A percentile compares a stretch with the other conserved stretches of the same genome.
Evolutionary conservation across 1,284 basidiomycete species (phyloP).

Genomic region (Apiotrichum gamsii): DNA sequence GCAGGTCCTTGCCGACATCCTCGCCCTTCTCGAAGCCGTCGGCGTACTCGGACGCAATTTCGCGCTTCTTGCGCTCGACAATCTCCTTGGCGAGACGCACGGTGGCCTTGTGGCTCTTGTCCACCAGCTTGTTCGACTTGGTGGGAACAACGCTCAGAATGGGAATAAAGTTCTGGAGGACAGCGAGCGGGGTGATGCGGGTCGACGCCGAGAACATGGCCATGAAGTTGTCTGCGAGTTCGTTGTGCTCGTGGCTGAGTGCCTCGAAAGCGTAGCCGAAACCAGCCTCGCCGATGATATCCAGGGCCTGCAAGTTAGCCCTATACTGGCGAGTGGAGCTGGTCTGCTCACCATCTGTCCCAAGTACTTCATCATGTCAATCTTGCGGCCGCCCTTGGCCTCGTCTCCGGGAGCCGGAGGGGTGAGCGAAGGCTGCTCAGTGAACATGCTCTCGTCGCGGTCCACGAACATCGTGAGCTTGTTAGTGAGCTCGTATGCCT

Average conservation of each 20-base stretch:
- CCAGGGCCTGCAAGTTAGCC: no score
- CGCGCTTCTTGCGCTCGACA: constrained; percentile 1
- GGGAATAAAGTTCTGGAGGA: constrained; percentile 60
- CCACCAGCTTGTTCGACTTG: constrained; percentile 42
- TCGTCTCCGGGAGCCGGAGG: not conserved
- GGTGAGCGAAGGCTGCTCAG: no score
- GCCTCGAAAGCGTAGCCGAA: constrained; percentile 56
- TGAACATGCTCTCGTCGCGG: not conserved
- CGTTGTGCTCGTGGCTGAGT: constrained; percentile 28
- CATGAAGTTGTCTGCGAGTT: constrained; percentile 31
- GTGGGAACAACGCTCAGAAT: constrained; percentile 48
- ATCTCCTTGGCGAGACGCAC: not conserved
- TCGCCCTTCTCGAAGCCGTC: constrained; percentile 35
- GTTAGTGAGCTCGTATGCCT: constrained; percentile 53
- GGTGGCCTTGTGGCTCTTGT: constrained; percentile 44
- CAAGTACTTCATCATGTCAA: constrained; percentile 58
- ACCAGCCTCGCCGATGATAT: constrained; percentile 62
- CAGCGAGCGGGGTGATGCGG: constrained; percentile 52
- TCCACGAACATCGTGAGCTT: constrained; percentile 14
- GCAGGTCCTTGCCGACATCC: constrained; percentile 50
- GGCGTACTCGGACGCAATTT: not conserved
- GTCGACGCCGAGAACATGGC: constrained; percentile 28
- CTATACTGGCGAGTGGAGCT: no score
- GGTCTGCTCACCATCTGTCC: constrained; percentile 56
- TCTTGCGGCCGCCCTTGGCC: constrained; percentile 7